phyloP scores from a whole-genome alignment of 768 basidiomycete species.

The Lentinula lateritia region DNA sequence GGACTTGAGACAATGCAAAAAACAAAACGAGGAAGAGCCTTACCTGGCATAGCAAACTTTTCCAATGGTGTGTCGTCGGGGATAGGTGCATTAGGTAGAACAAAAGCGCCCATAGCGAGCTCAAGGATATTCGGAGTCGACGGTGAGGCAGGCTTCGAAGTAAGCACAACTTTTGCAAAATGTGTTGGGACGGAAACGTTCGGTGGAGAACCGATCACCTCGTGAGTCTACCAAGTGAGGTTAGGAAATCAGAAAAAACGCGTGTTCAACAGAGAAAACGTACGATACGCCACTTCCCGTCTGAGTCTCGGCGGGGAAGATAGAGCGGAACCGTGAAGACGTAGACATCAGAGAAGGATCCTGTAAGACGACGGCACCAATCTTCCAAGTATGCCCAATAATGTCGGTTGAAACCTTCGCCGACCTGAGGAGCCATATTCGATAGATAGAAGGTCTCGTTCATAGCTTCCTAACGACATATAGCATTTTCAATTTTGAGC shows the following conservation, averaged over 20 bases:
- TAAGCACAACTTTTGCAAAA: slow-evolving; percentile 92
- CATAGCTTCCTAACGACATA: slow-evolving; percentile 68
- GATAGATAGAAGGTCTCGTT: slow-evolving; percentile 92
- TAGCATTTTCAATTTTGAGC: not conserved
- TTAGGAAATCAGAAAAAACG: not conserved
- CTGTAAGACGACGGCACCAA: slow-evolving; percentile 89
- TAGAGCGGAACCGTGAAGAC: slow-evolving; percentile 98
- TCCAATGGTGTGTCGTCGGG: slow-evolving; percentile 78
- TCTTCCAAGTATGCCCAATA: slow-evolving; percentile 98
- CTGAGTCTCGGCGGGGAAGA: slow-evolving; percentile 75
- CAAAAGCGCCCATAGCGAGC: slow-evolving; percentile 87
- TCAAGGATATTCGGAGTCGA: slow-evolving; percentile 67
- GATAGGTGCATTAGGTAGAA: slow-evolving; percentile 92
- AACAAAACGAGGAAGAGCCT: slow-evolving; percentile 13
- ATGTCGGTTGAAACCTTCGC: slow-evolving; percentile 94
- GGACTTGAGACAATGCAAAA: not conserved
- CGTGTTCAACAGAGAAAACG: slow-evolving; percentile 24
- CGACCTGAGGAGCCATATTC: slow-evolving; percentile 98
- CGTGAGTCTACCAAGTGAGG: slow-evolving; percentile 60
- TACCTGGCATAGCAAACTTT: slow-evolving; percentile 80
- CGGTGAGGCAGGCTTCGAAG: slow-evolving; percentile 70
- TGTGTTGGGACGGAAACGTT: slow-evolving; percentile 94
- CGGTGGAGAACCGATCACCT: slow-evolving; percentile 91
- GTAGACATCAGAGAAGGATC: slow-evolving; percentile 89
- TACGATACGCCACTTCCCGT: slow-evolving; percentile 96